A percentile compares a stretch with the other conserved stretches of the same genome.
Evolutionary conservation across 192 early-diverging fungal species (phyloP).

Genomic region (Jimgerdemannia lactiflua): DNA sequence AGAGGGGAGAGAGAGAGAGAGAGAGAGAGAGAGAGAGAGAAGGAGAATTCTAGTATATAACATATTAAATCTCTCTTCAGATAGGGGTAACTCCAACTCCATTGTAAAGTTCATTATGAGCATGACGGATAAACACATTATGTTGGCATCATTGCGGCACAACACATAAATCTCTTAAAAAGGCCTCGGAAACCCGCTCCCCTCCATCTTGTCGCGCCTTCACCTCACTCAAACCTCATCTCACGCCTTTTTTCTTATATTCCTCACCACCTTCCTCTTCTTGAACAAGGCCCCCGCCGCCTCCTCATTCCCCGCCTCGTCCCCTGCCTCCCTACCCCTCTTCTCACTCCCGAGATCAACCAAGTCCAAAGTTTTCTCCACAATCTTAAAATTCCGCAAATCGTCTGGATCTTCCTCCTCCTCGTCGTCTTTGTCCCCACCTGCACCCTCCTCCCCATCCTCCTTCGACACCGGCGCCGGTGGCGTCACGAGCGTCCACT

Average conservation of each 20-base stretch:
- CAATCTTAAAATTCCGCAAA: constrained; percentile 44
- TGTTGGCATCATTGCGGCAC: too few species aligned
- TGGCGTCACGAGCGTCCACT: constrained; percentile 11
- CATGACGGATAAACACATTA: too few species aligned
- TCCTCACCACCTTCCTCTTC: constrained; percentile 45
- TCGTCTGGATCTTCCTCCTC: constrained; percentile 46
- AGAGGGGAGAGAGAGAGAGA: too few species aligned
- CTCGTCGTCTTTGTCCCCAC: constrained; percentile 30
- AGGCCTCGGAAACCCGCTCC: too few species aligned
- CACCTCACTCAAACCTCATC: not conserved
- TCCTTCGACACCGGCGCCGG: not conserved
- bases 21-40: too few species aligned
- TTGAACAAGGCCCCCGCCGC: constrained; percentile 36
- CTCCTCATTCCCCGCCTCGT: constrained; percentile 9
- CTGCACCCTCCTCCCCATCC: not conserved
- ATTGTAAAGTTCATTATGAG: too few species aligned
- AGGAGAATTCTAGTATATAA: too few species aligned
- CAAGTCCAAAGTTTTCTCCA: constrained; percentile 46
- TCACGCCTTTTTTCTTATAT: constrained; percentile 32
- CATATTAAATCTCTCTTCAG: too few species aligned
- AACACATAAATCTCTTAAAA: too few species aligned
- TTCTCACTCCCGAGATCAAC: constrained; percentile 12
- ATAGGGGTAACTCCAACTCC: too few species aligned
- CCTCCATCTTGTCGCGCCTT: too few species aligned
- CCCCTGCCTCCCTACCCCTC: not conserved